These are phyloP conservation scores for Apophysomyces elegans DNA, from an alignment of 371 early-diverging fungal species.

Conservation along the genomic window DNA sequence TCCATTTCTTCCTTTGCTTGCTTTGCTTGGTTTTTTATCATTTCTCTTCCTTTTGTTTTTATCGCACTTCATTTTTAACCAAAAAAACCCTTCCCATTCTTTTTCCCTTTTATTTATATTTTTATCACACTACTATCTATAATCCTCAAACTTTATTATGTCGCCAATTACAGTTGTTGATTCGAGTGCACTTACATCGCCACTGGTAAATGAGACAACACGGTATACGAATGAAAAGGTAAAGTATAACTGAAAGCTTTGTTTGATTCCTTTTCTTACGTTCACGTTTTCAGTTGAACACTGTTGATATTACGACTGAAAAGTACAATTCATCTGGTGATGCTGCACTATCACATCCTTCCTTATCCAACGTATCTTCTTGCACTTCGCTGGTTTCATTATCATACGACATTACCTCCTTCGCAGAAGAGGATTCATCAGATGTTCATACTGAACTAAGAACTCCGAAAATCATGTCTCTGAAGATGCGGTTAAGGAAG, in stretches of 20 bases:
- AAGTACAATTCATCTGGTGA: constrained; percentile 9
- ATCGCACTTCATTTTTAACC: background rate
- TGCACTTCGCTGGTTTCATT: constrained; percentile 8
- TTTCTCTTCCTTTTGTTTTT: background rate
- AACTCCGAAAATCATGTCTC: background rate
- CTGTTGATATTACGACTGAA: constrained; percentile 5
- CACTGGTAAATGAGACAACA: constrained; percentile 9
- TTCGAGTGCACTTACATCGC: background rate
- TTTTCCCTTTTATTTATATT: background rate
- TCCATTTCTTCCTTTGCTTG: background rate
- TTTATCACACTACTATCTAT: background rate
- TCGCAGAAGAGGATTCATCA: background rate
- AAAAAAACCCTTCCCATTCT: constrained; percentile 11
- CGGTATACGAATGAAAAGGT: constrained; percentile 8
- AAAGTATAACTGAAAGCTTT: background rate
- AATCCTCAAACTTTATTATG: background rate
- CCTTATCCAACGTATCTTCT: constrained; percentile 1
- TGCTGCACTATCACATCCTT: constrained; percentile 2
- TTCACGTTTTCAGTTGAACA: background rate
- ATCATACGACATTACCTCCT: background rate
- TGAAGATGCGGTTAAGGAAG: constrained; percentile 5
- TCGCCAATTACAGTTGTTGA: constrained; percentile 4
- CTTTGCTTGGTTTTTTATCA: background rate
- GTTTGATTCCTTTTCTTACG: background rate
- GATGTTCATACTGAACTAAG: background rate